Conservation (phyloP, 352 stramenopile species). For the Globisporangium polare region DNA sequence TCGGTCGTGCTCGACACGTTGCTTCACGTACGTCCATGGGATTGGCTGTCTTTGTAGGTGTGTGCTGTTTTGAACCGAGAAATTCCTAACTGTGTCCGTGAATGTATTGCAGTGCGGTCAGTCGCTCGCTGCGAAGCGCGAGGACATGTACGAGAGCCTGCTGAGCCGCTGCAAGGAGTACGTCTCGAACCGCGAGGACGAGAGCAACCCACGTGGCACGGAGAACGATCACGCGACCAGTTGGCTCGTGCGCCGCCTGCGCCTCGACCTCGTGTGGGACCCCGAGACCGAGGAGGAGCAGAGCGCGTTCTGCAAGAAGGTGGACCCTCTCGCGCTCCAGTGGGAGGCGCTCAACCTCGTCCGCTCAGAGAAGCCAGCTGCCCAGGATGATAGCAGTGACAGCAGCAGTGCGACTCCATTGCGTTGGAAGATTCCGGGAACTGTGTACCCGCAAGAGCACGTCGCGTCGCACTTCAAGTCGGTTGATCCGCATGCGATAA, state of each 20-base stretch:
- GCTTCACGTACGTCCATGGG: constrained; percentile 35
- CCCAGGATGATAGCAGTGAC: not conserved
- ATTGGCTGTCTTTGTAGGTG: not conserved
- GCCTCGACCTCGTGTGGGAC: constrained; percentile 62
- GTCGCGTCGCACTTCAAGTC: constrained; percentile 34
- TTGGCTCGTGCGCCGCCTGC: constrained; percentile 69
- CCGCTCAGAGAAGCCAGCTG: constrained; percentile 14
- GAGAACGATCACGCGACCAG: constrained; percentile 36
- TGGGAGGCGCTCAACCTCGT: constrained; percentile 61
- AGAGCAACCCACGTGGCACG: constrained; percentile 48
- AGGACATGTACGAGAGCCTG: constrained; percentile 68
- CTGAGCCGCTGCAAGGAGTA: constrained; percentile 72
- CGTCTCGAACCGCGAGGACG: constrained; percentile 55
- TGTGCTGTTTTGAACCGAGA: not conserved
- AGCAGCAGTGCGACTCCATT: constrained; percentile 20
- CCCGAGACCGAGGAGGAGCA: constrained; percentile 57
- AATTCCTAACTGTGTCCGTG: not conserved
- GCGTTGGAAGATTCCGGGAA: constrained; percentile 45
- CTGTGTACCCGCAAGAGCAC: constrained; percentile 53
- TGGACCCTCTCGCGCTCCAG: constrained; percentile 49
- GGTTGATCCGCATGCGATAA: constrained; percentile 40
- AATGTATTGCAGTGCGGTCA: constrained; percentile 31
- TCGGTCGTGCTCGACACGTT: constrained; percentile 67
- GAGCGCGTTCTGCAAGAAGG: constrained; percentile 48
- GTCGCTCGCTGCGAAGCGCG: constrained; percentile 30